phyloP scores from a whole-genome alignment of 768 basidiomycete species.

The Hypholoma fasciculare region DNA sequence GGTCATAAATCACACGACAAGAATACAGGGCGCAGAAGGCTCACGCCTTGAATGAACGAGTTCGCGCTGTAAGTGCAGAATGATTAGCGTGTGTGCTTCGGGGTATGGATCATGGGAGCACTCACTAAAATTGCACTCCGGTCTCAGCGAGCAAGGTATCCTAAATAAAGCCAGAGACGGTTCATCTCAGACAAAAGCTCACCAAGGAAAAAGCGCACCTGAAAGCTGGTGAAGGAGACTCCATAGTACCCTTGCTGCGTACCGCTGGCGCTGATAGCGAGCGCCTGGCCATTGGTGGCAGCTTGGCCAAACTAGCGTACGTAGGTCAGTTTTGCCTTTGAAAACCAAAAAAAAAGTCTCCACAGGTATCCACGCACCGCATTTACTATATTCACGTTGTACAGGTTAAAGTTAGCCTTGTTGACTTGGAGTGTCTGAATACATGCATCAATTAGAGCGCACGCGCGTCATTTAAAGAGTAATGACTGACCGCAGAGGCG shows the following conservation, averaged over 20 bases:
- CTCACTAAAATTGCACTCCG: slow-evolving; percentile 10
- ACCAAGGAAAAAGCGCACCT: not conserved
- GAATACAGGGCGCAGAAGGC: not conserved
- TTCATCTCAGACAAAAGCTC: no score
- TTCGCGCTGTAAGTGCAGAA: not conserved
- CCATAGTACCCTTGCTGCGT: slow-evolving; percentile 9
- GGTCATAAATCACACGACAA: not conserved
- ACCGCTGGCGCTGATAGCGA: slow-evolving; percentile 8
- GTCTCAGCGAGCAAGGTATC: slow-evolving; percentile 8
- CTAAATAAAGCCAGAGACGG: not conserved
- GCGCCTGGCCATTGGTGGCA: slow-evolving; percentile 3
- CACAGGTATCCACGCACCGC: not conserved
- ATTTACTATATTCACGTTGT: slow-evolving; percentile 6
- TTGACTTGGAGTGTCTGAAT: slow-evolving; percentile 7
- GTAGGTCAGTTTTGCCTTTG: no score
- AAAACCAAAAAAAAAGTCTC: no score
- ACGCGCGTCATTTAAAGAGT: not conserved
- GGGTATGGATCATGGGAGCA: not conserved
- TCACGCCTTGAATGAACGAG: slow-evolving; percentile 7
- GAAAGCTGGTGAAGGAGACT: slow-evolving; percentile 7
- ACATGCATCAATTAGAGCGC: not conserved
- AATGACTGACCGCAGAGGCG: slow-evolving; percentile 2
- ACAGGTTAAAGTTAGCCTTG: slow-evolving; percentile 8
- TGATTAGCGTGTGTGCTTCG: not conserved
- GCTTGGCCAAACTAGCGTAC: slow-evolving; percentile 1